Conservation (phyloP, 495 filamentous ascomycete species). For the Aspergillus haitiensis region DNA sequence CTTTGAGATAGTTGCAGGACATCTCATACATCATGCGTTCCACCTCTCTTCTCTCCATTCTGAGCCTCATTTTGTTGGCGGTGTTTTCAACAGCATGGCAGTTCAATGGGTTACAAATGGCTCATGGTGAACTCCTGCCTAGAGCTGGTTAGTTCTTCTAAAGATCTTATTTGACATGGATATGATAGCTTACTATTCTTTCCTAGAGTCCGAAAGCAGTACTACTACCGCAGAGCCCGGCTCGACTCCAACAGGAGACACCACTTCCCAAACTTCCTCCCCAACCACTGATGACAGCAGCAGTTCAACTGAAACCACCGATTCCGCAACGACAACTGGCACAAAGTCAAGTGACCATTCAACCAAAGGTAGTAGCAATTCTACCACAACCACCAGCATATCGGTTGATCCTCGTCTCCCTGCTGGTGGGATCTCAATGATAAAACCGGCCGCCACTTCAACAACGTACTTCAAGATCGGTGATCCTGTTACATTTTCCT, state of each 20-base stretch:
- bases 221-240: constrained; percentile 30
- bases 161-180: neutral
- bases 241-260: constrained; percentile 23
- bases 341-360: constrained; percentile 27
- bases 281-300: constrained; percentile 7
- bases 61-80: constrained; percentile 46
- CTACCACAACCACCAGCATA: constrained; percentile 49
- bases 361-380: constrained; percentile 34
- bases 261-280: constrained; percentile 27
- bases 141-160: constrained; percentile 33
- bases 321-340: constrained; percentile 29
- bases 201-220: constrained; percentile 13
- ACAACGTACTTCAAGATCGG: constrained; percentile 85
- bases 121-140: constrained; percentile 33
- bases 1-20: neutral
- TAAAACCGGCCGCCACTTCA: constrained; percentile 64
- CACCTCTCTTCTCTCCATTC: constrained; percentile 30
- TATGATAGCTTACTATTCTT: constrained; percentile 1
- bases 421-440: constrained; percentile 77
- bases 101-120: constrained; percentile 34
- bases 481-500: constrained; percentile 79
- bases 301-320: constrained; percentile 14
- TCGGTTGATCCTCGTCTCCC: constrained; percentile 60
- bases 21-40: constrained; percentile 35
- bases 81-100: constrained; percentile 53